Evolutionary conservation across 306 rosid species (phyloP).

Genomic region (Rosa multiflora): DNA sequence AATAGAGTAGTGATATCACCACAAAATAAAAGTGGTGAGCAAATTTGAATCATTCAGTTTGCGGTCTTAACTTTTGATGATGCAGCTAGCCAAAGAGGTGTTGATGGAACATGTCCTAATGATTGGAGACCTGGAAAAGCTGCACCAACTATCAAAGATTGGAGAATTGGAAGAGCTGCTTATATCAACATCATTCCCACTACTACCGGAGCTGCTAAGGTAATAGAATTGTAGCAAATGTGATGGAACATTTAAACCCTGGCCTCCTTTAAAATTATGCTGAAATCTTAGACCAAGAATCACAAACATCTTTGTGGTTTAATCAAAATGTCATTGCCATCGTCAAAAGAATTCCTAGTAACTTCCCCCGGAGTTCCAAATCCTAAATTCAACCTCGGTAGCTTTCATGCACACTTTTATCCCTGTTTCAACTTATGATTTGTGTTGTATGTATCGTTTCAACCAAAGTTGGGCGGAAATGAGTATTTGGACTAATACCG

Average conservation of each 20-base stretch:
- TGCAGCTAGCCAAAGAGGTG: slow-evolving; percentile 90
- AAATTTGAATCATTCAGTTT: not conserved
- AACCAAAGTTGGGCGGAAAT: not conserved
- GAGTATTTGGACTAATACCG: not conserved
- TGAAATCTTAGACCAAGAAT: not conserved
- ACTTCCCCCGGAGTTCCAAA: not conserved
- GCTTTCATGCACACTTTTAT: not conserved
- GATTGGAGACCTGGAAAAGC: slow-evolving; percentile 60
- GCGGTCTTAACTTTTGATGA: slow-evolving; percentile 17
- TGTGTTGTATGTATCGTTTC: not conserved
- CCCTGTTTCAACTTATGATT: not conserved
- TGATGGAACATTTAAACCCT: not conserved
- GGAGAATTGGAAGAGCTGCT: slow-evolving; percentile 99
- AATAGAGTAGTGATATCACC: no score
- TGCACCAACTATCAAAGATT: slow-evolving; percentile 44
- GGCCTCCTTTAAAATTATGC: not conserved
- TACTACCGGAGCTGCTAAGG: slow-evolving; percentile 95
- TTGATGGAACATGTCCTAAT: slow-evolving; percentile 88
- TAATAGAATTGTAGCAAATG: slow-evolving; percentile 12
- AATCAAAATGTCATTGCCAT: not conserved
- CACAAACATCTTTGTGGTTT: not conserved
- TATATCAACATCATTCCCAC: slow-evolving; percentile 95
- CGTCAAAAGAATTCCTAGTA: not conserved
- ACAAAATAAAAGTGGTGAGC: no score
- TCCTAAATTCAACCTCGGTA: not conserved